Conservation (phyloP, 163 green algal genomes). For the Trebouxiophyceae sp. region DNA sequence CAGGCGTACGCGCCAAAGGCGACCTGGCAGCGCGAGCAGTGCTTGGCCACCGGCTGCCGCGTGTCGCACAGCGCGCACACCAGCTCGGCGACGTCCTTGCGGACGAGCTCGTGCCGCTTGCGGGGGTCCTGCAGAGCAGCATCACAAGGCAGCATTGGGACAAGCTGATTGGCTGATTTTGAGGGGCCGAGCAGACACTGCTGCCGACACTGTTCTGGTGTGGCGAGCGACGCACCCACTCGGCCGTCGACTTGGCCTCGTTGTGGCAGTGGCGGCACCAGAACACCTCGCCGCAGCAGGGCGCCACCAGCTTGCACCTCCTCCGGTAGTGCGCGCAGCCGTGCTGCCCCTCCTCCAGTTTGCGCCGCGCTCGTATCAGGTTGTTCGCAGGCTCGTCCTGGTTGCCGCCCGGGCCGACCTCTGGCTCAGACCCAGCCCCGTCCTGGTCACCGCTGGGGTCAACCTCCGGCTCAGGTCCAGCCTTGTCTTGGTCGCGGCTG, state of each 20-base stretch:
- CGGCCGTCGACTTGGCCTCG: constrained; percentile 53
- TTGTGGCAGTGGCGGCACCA: constrained; percentile 95
- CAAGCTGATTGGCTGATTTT: too few species aligned
- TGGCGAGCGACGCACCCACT: constrained; percentile 40
- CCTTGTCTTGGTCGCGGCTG: neutral
- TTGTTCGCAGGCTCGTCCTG: neutral
- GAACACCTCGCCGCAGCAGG: constrained; percentile 79
- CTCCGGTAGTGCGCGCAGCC: constrained; percentile 69
- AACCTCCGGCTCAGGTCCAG: neutral
- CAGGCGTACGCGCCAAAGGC: constrained; percentile 71
- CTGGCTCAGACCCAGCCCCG: neutral
- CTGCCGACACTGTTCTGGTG: too few species aligned
- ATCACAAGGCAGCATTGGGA: too few species aligned
- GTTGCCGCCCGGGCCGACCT: neutral
- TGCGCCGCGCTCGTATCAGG: neutral
- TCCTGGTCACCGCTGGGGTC: too few species aligned
- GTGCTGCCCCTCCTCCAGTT: constrained; percentile 7
- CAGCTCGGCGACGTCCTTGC: constrained; percentile 66
- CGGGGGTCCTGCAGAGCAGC: constrained; percentile 42
- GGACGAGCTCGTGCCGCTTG: constrained; percentile 68
- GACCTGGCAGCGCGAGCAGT: constrained; percentile 66
- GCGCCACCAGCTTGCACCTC: constrained; percentile 74
- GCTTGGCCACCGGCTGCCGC: constrained; percentile 50
- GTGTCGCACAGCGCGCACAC: constrained; percentile 72
- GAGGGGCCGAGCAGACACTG: too few species aligned